These are phyloP conservation scores for Sordaria brevicollis DNA, from an alignment of 495 filamentous ascomycete genomes.

Conservation along the genomic window DNA sequence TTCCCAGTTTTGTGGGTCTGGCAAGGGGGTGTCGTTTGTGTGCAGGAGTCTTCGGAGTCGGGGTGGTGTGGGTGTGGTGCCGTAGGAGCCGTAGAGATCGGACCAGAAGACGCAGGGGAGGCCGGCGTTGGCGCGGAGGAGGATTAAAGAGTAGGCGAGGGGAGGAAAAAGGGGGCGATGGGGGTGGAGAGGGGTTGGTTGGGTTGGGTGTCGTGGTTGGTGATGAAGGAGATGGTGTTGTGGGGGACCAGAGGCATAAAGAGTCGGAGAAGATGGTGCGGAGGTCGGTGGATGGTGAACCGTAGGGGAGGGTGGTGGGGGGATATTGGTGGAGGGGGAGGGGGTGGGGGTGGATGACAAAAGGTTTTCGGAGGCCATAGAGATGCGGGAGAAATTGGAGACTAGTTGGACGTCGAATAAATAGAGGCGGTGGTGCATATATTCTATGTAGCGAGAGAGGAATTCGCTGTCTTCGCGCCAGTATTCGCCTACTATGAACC, in stretches of 20 bases:
- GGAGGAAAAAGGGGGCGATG: slow-evolving; percentile 49
- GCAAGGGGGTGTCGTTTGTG: slow-evolving; percentile 32
- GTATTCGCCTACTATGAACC: slow-evolving; percentile 66
- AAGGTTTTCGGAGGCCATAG: slow-evolving; percentile 24
- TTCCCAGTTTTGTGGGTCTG: slow-evolving; percentile 19
- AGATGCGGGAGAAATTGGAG: slow-evolving; percentile 50
- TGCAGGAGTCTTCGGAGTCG: slow-evolving; percentile 62
- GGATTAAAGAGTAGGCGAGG: slow-evolving; percentile 52
- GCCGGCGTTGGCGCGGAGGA: slow-evolving; percentile 52
- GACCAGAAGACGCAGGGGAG: slow-evolving; percentile 69
- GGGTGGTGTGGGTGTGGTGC: slow-evolving; percentile 59
- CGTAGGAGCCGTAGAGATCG: slow-evolving; percentile 62
- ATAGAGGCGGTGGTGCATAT: slow-evolving; percentile 45
- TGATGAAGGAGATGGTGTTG: slow-evolving; percentile 51
- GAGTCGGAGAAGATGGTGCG: slow-evolving; percentile 50
- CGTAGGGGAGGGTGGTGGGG: slow-evolving; percentile 20
- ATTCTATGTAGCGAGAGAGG: slow-evolving; percentile 48
- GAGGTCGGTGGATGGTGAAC: slow-evolving; percentile 15
- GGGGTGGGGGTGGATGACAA: too few relatives aligned
- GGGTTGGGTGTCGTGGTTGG: slow-evolving; percentile 43
- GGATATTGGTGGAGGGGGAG: too few relatives aligned
- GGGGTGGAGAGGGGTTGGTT: slow-evolving; percentile 30
- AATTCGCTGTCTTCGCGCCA: slow-evolving; percentile 51
- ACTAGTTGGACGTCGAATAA: slow-evolving; percentile 63
- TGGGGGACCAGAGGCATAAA: slow-evolving; percentile 46